Percentiles rank a stretch among this genome's conserved stretches.
Conservation (phyloP, 768 basidiomycete genomes). For the Lyophyllum atratum region DNA sequence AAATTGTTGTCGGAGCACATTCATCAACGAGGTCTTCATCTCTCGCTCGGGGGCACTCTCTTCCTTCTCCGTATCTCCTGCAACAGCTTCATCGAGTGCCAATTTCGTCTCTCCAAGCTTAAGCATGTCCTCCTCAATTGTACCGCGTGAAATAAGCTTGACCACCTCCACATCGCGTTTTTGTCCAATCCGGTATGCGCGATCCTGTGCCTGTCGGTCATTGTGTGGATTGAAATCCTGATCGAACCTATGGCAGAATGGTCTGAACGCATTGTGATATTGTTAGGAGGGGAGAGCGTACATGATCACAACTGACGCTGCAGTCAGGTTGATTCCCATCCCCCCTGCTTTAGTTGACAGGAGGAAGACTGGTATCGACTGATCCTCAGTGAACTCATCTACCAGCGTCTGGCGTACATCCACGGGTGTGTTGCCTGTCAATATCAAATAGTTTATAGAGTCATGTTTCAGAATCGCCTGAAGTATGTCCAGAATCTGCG, state of each 20-base stretch:
- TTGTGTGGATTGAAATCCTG: conserved; percentile 99
- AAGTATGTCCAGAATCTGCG: conserved; percentile 93
- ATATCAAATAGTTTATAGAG: conserved; percentile 72
- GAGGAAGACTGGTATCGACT: conserved; percentile 84
- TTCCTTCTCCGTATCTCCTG: conserved; percentile 65
- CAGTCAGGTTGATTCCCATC: conserved; percentile 96
- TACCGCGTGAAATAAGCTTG: conserved; percentile 87
- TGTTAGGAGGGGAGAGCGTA: conserved; percentile 33
- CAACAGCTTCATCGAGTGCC: conserved; percentile 91
- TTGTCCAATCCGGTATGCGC: conserved; percentile 96
- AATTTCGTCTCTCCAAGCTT: conserved; percentile 88
- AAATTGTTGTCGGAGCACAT: conserved; percentile 79
- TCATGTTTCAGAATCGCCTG: conserved; percentile 76
- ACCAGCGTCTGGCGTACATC: conserved; percentile 92
- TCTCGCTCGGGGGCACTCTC: conserved; percentile 74
- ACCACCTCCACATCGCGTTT: conserved; percentile 93
- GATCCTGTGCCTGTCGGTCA: conserved; percentile 96
- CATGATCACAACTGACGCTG: conserved; percentile 95
- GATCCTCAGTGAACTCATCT: conserved; percentile 92
- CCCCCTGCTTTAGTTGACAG: conserved; percentile 92
- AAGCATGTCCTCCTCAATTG: conserved; percentile 97
- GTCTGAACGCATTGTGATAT: not conserved
- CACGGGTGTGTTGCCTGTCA: conserved; percentile 93
- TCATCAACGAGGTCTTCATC: conserved; percentile 87
- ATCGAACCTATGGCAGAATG: conserved; percentile 67